Conservation (phyloP, 2,329 filamentous ascomycete genomes). For the Stemphylium vesicarium region DNA sequence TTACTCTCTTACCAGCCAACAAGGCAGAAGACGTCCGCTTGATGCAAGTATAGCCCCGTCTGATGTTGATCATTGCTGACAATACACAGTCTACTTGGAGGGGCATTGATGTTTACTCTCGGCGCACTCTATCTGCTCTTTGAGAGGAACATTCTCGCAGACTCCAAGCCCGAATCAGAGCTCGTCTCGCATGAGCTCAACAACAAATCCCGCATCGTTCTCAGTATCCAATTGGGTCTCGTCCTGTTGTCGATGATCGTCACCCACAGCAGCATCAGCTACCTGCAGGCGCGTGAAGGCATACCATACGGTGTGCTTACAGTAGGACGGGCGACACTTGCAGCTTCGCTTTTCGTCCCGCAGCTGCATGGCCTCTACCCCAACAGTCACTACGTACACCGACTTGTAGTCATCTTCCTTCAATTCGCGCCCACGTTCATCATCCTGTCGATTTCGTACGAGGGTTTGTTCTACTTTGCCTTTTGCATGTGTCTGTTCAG, state of each 20-base stretch:
- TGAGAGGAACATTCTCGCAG: conserved; percentile 67
- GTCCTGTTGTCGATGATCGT: conserved; percentile 82
- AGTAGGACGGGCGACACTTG: conserved; percentile 81
- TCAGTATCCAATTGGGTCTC: conserved; percentile 78
- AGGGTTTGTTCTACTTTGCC: conserved; percentile 92
- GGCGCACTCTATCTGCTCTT: conserved; percentile 81
- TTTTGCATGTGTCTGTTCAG: conserved; percentile 82
- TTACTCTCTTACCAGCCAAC: conserved; percentile 85
- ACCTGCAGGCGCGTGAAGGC: conserved; percentile 82
- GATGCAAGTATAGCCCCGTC: conserved; percentile 64
- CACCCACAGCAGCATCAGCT: conserved; percentile 83
- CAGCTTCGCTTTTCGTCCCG: conserved; percentile 77
- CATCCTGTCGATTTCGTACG: conserved; percentile 95
- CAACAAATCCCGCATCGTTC: conserved; percentile 62
- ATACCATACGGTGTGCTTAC: conserved; percentile 87
- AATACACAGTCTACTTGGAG: conserved; percentile 70
- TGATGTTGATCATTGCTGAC: conserved; percentile 7
- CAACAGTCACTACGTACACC: conserved; percentile 87
- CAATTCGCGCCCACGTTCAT: conserved; percentile 93
- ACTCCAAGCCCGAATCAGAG: conserved; percentile 46
- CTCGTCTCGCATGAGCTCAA: conserved; percentile 46
- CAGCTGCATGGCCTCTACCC: conserved; percentile 80
- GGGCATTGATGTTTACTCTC: conserved; percentile 75
- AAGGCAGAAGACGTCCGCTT: conserved; percentile 79
- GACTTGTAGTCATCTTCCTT: conserved; percentile 86